These are phyloP conservation scores for Neurospora sp. DNA, from an alignment of 495 filamentous ascomycete species.

Conservation along the genomic window DNA sequence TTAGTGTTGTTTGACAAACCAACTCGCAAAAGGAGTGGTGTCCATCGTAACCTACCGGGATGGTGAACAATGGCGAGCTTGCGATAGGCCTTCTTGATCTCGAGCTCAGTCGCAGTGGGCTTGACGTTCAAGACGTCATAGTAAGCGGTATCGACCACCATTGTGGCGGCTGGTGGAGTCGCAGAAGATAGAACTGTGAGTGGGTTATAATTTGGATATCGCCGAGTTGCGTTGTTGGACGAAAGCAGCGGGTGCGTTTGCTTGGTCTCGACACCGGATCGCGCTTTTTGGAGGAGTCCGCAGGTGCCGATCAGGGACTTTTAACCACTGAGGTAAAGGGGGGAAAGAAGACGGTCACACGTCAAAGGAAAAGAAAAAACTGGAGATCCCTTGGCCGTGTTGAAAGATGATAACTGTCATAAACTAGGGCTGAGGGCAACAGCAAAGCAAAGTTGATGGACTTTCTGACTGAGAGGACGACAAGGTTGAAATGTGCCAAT, in stretches of 20 bases:
- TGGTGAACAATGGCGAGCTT: slow-evolving; percentile 77
- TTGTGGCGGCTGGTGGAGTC: slow-evolving; percentile 23
- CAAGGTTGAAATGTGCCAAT: neutral
- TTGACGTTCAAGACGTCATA: slow-evolving; percentile 87
- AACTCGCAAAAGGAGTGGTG: slow-evolving; percentile 2
- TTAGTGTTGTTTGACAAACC: neutral
- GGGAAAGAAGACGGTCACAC: neutral
- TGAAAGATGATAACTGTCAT: neutral
- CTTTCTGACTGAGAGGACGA: neutral
- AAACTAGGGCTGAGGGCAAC: neutral
- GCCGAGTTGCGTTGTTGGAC: neutral
- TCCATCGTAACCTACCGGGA: slow-evolving; percentile 38
- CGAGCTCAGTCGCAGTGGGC: slow-evolving; percentile 81
- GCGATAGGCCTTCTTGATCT: slow-evolving; percentile 99
- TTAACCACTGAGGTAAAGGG: neutral
- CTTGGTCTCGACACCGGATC: neutral
- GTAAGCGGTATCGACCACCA: slow-evolving; percentile 79
- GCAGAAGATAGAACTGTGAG: neutral
- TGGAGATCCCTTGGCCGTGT: neutral
- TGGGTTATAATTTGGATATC: neutral
- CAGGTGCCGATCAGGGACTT: neutral
- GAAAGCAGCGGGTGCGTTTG: neutral
- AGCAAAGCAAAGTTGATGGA: slow-evolving; percentile 1
- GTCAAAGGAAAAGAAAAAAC: neutral
- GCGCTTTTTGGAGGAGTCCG: neutral